Evolutionary conservation across 495 filamentous ascomycete species (phyloP), one percentile per base, ranked within the genome.

Genomic region (Pseudotulostoma volvatum): DNA sequence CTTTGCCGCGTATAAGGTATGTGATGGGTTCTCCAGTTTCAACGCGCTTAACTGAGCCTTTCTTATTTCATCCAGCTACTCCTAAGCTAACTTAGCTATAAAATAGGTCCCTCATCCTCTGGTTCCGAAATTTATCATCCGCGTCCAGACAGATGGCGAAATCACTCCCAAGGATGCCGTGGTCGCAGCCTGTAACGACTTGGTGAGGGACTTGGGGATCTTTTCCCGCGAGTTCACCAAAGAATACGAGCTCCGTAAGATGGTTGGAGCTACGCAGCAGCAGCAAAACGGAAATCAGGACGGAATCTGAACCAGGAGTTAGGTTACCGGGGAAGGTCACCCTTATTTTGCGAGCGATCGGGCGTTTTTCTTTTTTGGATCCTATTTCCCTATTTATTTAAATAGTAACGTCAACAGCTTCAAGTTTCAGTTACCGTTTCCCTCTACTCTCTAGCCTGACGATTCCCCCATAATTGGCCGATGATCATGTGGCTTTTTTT

Each of bases 241-340:
- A 55, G 92, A 99, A 60, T 92, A 76, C 52, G 87, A 94, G 46
- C 67, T 95, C 40, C 79, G 87, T 47, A 92, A 88, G 66, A 93
- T 88, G 68, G 81, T 81, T 17, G 74, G 75, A 11, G 77, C 72
- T 30, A 55, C 57, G 34, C 51, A 60, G 44, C 60, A 64, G 31
- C 52, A 55, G 49, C 60, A 64, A 44, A 53, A 51, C 36, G 52
- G 45, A 16, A 42, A 37, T 32, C 47, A 55, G 34, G 56, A 62
- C 44, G 46, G 43, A 28, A 28, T 28, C 23, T 28, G 11, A 11
- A 11, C 11, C 5, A n/a, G n/a, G n/a, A n/a, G n/a, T n/a, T n/a
- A n/a, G n/a, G n/a, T n/a, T n/a, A n/a, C n/a, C n/a, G n/a, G n/a
- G n/a, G n/a, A n/a, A n/a, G n/a, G n/a, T n/a, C n/a, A n/a, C n/a